Conservation (phyloP, 495 filamentous ascomycete species). For the Penicillium lividum region DNA sequence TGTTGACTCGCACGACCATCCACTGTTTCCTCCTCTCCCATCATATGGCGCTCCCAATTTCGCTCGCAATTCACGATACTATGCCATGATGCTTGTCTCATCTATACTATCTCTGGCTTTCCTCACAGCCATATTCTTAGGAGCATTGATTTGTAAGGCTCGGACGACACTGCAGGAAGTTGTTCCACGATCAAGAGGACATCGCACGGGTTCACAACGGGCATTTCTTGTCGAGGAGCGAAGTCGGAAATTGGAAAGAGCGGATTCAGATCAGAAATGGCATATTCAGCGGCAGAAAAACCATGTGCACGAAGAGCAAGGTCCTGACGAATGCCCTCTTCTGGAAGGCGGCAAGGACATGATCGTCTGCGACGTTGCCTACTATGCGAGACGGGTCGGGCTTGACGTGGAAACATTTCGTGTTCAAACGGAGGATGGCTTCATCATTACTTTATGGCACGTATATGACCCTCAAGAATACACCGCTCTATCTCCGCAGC, state of each 20-base stretch:
- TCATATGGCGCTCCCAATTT: slow-evolving; percentile 75
- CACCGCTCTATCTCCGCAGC: slow-evolving; percentile 42
- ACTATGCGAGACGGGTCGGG: slow-evolving; percentile 88
- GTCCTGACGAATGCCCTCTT: slow-evolving; percentile 60
- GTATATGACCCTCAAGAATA: slow-evolving; percentile 84
- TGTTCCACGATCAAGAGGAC: slow-evolving; percentile 51
- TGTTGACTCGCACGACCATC: slow-evolving; percentile 50
- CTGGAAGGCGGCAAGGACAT: slow-evolving; percentile 79
- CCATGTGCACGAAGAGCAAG: slow-evolving; percentile 39
- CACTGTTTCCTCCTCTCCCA: slow-evolving; percentile 85
- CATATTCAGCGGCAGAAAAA: slow-evolving; percentile 44
- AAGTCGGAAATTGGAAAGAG: slow-evolving; percentile 51
- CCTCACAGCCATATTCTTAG: slow-evolving; percentile 71
- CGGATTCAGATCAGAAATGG: slow-evolving; percentile 62
- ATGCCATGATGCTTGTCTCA: slow-evolving; percentile 61
- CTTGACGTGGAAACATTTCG: slow-evolving; percentile 81
- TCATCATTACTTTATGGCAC: slow-evolving; percentile 86
- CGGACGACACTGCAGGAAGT: slow-evolving; percentile 47
- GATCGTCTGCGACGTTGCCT: slow-evolving; percentile 74
- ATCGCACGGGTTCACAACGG: slow-evolving; percentile 57
- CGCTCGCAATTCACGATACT: slow-evolving; percentile 62
- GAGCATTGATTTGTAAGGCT: slow-evolving; percentile 64
- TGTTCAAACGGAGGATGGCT: slow-evolving; percentile 94
- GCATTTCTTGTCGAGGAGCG: slow-evolving; percentile 75
- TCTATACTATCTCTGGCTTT: slow-evolving; percentile 77